phyloP scores from a whole-genome alignment of 441 rosid genomes.

The Aleurites moluccanus region DNA sequence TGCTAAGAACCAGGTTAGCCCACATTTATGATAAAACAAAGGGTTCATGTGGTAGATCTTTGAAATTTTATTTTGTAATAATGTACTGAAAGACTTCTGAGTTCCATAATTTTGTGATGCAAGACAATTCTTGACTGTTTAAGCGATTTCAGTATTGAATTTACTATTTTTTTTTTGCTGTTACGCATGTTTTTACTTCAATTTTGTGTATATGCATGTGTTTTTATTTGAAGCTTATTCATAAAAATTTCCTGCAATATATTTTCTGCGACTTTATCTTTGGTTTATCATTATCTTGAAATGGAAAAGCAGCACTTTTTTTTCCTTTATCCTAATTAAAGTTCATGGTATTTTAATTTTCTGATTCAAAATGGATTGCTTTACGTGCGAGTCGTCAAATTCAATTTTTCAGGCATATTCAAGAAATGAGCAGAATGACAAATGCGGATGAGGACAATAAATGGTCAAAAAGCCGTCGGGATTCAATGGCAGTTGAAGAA shows the following conservation, averaged over 20 bases:
- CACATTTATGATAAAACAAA: not conserved
- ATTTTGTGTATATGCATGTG: not conserved
- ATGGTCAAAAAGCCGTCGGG: slow-evolving; percentile 46
- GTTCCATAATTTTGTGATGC: not conserved
- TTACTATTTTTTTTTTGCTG: not conserved
- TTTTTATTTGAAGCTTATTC: not conserved
- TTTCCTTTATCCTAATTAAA: not conserved
- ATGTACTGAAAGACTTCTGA: not conserved
- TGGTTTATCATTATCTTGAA: not conserved
- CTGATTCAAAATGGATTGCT: not conserved
- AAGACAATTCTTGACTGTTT: not conserved
- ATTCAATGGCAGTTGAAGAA: slow-evolving; percentile 51
- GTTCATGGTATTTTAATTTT: not conserved
- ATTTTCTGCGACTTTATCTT: not conserved
- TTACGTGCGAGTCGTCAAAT: not conserved
- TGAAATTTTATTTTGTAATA: not conserved
- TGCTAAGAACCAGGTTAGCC: not conserved
- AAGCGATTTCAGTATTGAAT: not conserved
- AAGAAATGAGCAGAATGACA: slow-evolving; percentile 59
- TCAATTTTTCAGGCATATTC: not conserved
- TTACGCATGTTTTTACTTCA: not conserved
- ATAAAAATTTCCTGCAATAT: not conserved
- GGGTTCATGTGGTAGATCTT: not conserved
- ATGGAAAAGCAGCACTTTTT: not conserved
- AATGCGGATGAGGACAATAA: slow-evolving; percentile 50